Evolutionary conservation across 352 stramenopile species (phyloP), one percentile per base, ranked within the genome.

Genomic region (Pythium rhizo-oryzae): DNA sequence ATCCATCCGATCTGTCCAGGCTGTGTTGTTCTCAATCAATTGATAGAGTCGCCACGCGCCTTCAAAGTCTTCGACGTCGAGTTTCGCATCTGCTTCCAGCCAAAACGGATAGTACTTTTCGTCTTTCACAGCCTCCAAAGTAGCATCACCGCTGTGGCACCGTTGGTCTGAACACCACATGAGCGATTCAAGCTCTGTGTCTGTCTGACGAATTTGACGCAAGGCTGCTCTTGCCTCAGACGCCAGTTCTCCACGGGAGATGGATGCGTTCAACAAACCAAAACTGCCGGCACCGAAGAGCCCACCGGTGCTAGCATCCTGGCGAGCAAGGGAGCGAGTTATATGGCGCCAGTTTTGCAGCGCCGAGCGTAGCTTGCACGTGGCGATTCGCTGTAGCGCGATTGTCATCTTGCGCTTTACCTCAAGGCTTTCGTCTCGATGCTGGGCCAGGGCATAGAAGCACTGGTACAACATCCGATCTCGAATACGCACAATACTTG

Each of bases 1-100:
- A 11, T 62, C 51, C 76, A 92, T 87, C 16, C 74, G 54, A 13
- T 82, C 62, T 15, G 74, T 62, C 75, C 82, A 90, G 3, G 47
- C 55, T 2, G 71, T n/a, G 18, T 89, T 80, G 44, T 35, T 72
- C 25, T 79, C 52, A 0, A 87, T 77, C 53, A 74, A 23, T 1
- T 82, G 65, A 63, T 87, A 92, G 12, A 87, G 65, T 0, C 35
- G 63, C 11, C 76, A 60, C 9, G 83, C 84, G 46, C 70, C 74
- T 18, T 77, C 71, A 23, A 76, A 85, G 13, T 91, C 76, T 46
- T 76, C 64, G 30, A 92, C 43, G 56, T 84, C 71, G 76, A 90
- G 80, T 46, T 82, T 87, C 16, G 82, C 65, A 24, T 91, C 80
- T 0, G 79, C 84, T 74, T 94, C 77, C 8, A 90, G 39, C 50